Conservation (phyloP, 148 eudicot genomes). For the Cornus suecica region DNA sequence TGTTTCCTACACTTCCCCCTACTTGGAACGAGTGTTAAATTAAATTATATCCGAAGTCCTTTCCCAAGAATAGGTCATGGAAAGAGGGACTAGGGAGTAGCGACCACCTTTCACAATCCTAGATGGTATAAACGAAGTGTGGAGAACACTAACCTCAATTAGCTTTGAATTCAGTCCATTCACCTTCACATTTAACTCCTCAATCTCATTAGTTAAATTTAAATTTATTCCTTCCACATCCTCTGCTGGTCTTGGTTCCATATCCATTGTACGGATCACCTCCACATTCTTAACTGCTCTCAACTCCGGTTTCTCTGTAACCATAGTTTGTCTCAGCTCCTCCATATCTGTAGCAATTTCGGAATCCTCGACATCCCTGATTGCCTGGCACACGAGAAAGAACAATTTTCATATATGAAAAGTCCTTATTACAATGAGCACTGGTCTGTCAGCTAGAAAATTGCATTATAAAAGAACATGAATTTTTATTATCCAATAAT, state of each 20-base stretch:
- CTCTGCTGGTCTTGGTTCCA: slow-evolving; percentile 23
- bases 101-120: background rate
- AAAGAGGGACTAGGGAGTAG: background rate
- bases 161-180: slow-evolving; percentile 41
- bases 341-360: slow-evolving; percentile 22
- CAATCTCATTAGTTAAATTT: slow-evolving; percentile 26
- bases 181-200: slow-evolving; percentile 48
- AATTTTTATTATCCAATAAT: background rate
- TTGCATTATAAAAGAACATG: background rate
- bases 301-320: slow-evolving; percentile 12
- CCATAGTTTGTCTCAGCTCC: slow-evolving; percentile 17
- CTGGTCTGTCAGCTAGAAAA: background rate
- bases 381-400: slow-evolving; percentile 10
- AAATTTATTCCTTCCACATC: slow-evolving; percentile 22
- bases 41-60: background rate
- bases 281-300: slow-evolving; percentile 25
- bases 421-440: background rate
- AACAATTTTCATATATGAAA: background rate
- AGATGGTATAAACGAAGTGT: background rate
- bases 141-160: slow-evolving; percentile 40
- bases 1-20: background rate
- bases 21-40: background rate
- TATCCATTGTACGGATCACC: slow-evolving; percentile 12
- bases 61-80: background rate
- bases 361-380: slow-evolving; percentile 31